Percentiles rank a stretch among this genome's conserved stretches.
Conservation (phyloP, 1,139 yeast species). For the Taphrina pruni region DNA sequence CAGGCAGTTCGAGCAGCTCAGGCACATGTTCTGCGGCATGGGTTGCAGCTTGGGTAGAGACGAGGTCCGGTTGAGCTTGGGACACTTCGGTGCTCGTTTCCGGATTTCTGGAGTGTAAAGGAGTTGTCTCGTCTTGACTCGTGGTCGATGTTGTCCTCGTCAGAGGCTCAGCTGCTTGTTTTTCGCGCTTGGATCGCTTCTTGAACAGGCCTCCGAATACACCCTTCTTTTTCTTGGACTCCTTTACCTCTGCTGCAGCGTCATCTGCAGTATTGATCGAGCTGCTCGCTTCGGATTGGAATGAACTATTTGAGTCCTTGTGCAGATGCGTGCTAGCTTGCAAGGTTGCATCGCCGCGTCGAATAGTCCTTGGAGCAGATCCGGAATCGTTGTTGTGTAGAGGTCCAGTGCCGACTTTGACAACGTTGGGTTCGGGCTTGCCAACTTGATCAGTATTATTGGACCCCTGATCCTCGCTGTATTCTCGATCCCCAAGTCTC, state of each 20-base stretch:
- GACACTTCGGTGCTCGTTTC: neutral
- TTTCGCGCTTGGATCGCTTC: constrained; percentile 28
- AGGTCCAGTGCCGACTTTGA: neutral
- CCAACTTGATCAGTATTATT: neutral
- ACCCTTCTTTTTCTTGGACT: constrained; percentile 35
- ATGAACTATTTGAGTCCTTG: constrained; percentile 3
- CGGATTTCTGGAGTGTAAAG: neutral
- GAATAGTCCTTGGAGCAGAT: neutral
- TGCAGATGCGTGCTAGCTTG: constrained; percentile 5
- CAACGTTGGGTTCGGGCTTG: neutral
- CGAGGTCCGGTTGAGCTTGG: neutral
- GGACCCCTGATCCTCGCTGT: neutral
- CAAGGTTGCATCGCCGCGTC: neutral
- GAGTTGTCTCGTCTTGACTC: neutral
- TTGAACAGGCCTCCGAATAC: constrained; percentile 39
- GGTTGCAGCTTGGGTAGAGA: neutral
- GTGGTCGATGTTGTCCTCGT: neutral
- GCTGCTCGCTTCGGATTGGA: constrained; percentile 12
- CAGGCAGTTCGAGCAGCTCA: constrained; percentile 11
- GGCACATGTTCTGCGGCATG: neutral
- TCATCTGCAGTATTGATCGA: constrained; percentile 6
- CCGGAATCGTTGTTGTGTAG: neutral
- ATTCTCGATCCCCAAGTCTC: constrained; percentile 9
- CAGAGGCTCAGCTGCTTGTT: neutral
- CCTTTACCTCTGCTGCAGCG: constrained; percentile 3